Evolutionary conservation across 2,329 filamentous ascomycete species (phyloP), one percentile per base, ranked within the genome.

Genomic region (Cladophialophora exuberans): DNA sequence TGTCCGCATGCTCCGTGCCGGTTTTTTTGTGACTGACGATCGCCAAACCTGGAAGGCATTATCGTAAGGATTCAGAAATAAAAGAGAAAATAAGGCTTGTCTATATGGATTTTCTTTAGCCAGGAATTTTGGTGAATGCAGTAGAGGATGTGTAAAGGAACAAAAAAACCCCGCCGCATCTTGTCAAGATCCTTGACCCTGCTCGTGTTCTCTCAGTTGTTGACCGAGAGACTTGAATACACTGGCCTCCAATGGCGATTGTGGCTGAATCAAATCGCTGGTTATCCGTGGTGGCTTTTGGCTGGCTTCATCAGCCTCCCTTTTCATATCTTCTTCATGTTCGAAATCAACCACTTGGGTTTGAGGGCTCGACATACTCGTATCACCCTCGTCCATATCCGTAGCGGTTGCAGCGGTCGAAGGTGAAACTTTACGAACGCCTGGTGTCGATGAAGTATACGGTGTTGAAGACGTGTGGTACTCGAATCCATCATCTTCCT

Each of bases 241-340:
- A 22, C 39, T 54, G 10, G 56, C 58, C 20, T 41, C 44, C 15
- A 56, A 33, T 5, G 61, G 59, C 10, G 53, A 58, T 22, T 59
- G 53, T 18, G 57, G 52, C 35, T 60, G 59, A 25, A 63, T 60
- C 46, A 63, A n/a, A 43, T 61, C 61, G 43, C 61, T 63, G 11
- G 44, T 59, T 36, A 62, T 58, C 1, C 61, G 59, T 20, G 61
- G 61, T 10, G 61, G 59, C 36, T 57, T 62, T 30, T 54, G 17
- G 11, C 11, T 43, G 23, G 38, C 10, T 30, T 43, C 39, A n/a
- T 42, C 10, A 17, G 9, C 38, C 30, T 20, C 41, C 43, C 23
- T 15, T 20, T 17, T 23, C 4, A 18, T 9, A 26, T 41, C n/a
- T 3, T 41, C 46, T n/a, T 49, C 35, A 6, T 49, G 15, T 10